Evolutionary conservation across 1,284 basidiomycete species (phyloP), one percentile per base, ranked within the genome.

Genomic region (Macrocystidia cucumis): DNA sequence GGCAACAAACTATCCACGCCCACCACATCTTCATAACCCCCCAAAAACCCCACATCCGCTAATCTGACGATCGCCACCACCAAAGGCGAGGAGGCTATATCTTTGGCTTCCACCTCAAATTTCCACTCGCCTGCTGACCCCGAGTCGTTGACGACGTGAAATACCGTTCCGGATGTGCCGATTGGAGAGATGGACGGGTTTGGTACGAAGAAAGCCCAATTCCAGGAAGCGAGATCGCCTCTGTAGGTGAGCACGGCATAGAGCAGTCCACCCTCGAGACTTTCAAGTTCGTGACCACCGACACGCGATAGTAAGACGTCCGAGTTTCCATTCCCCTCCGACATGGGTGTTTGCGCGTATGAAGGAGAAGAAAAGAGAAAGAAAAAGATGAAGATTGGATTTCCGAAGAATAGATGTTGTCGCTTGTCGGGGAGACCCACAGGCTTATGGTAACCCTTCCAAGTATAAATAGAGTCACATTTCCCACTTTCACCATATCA

Each of bases 181-280:
- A 66, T 59, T 8, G 65, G 64, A 2, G 44, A 41, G 1, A 52
- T 42, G 9, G 48, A 34, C 22, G 60, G 57, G 44, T 65, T 54
- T 31, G 63, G 58, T 14, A 67, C 54, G 48, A 58, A 67, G 43
- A 68, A 68, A 2, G 60, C 57, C 66, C 66, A 68, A 41, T 67
- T 60, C 66, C 66, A 68, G 5, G 62, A 54, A 16, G 62, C 61
- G 27, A 63, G 57, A 41, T 67, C 65, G 24, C 62, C 64, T 14
- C 60, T 49, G 46, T 67, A 67, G 20, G 54, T 55, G 35, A 68
- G 58, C 38, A 66, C 55, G 6, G 63, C 64, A 44, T 68, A 67
- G 8, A 68, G 55, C 32, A 50, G 52, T 34, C 59, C 54, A 6
- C 50, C 41, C 44, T 64, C 59, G 19, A 67, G 58, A n/a, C n/a